A percentile compares a stretch with the other conserved stretches of the same genome.
Conservation (phyloP, 208 protist species). For the Crithidia thermophila region DNA sequence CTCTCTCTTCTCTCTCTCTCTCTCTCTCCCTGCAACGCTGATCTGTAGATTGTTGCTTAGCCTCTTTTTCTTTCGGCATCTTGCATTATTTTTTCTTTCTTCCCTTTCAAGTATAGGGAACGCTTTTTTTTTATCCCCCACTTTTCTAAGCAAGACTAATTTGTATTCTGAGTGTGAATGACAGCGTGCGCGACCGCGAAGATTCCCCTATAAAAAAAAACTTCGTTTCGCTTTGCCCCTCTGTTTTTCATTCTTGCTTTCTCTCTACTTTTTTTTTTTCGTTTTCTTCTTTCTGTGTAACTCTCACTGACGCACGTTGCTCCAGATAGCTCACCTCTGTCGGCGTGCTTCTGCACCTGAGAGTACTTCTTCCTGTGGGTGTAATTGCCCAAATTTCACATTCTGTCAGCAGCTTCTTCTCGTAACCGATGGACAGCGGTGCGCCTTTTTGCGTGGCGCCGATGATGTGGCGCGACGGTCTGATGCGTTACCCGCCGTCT, state of each 20-base stretch:
- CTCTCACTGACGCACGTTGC: neutral
- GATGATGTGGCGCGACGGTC: constrained; percentile 28
- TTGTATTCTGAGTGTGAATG: neutral
- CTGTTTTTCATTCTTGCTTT: neutral
- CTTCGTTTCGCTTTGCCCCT: neutral
- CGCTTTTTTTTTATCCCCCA: constrained; percentile 8
- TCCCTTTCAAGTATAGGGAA: constrained; percentile 2
- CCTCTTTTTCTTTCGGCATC: neutral
- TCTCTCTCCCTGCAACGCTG: neutral
- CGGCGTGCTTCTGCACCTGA: neutral
- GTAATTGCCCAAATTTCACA: too few species aligned
- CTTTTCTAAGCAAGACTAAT: neutral
- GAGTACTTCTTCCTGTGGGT: neutral
- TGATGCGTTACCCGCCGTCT: constrained; percentile 27
- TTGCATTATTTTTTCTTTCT: constrained; percentile 22
- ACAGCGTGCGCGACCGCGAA: too few species aligned
- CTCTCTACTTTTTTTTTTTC: constrained; percentile 3
- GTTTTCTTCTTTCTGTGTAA: neutral
- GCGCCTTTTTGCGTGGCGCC: constrained; percentile 24
- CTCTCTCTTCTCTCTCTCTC: neutral
- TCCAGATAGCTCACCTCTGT: too few species aligned
- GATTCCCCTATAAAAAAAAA: too few species aligned
- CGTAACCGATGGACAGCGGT: constrained; percentile 4
- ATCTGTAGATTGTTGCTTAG: constrained; percentile 17
- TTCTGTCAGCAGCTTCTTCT: too few species aligned